Evolutionary conservation across 1,284 basidiomycete species (phyloP).

Genomic region (Ganoderma boninense): DNA sequence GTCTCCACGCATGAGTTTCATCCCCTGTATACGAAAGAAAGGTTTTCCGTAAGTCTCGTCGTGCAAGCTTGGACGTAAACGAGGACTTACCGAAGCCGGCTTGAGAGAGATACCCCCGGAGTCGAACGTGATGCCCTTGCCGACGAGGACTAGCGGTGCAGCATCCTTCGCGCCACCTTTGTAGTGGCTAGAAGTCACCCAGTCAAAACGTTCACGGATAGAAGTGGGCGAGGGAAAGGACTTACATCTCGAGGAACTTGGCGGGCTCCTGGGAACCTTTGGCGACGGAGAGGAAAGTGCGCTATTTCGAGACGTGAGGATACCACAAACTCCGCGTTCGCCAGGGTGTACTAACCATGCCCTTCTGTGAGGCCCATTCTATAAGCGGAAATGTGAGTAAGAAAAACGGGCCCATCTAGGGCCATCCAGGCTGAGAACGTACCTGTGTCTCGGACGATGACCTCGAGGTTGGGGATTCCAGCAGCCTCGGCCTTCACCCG

Average conservation of each 20-base stretch:
- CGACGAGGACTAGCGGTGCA: slow-evolving; percentile 81
- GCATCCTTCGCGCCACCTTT: slow-evolving; percentile 71
- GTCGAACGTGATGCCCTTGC: slow-evolving; percentile 92
- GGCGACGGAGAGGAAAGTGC: slow-evolving; percentile 89
- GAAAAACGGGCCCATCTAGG: too few relatives aligned
- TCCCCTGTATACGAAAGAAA: slow-evolving; percentile 52
- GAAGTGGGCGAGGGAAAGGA: slow-evolving; percentile 27
- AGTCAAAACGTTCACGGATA: too few relatives aligned
- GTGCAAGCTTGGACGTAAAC: too few relatives aligned
- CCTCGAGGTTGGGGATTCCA: slow-evolving; percentile 72
- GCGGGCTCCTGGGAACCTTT: slow-evolving; percentile 86
- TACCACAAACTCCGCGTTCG: neutral
- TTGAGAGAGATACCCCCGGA: slow-evolving; percentile 92
- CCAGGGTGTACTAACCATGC: slow-evolving; percentile 64
- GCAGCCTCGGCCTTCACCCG: slow-evolving; percentile 75
- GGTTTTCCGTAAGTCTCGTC: too few relatives aligned
- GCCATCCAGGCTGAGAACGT: too few relatives aligned
- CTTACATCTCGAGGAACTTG: slow-evolving; percentile 88
- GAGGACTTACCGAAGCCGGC: slow-evolving; percentile 67
- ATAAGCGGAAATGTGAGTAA: too few relatives aligned
- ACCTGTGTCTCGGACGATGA: slow-evolving; percentile 83
- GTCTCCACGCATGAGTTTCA: slow-evolving; percentile 86
- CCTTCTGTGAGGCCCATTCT: slow-evolving; percentile 84
- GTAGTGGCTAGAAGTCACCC: too few relatives aligned
- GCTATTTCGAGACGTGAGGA: slow-evolving; percentile 47